Evolutionary conservation across 306 rosid species (phyloP), one percentile per base, ranked within the genome.

Genomic region (Hippophae gyantsensis): DNA sequence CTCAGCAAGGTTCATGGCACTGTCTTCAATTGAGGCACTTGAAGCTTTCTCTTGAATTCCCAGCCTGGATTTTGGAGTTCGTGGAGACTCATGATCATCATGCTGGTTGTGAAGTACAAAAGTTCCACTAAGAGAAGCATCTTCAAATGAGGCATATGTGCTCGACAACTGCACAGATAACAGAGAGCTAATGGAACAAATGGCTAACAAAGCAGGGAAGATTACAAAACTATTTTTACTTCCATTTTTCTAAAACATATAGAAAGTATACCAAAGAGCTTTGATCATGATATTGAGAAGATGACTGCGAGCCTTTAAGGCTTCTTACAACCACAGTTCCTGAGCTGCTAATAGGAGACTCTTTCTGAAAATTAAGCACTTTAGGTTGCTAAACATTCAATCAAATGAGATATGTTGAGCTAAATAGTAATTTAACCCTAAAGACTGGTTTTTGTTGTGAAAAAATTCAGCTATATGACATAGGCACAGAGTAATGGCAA

Each of bases 291-390:
- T 70, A 71, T 25, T 54, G 72, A 8, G 78, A 6, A 52, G 84
- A 72, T 68, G 86, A 63, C 47, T 72, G 75, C 51, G 85, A 76
- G 63, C 80, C 85, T 61, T 76, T 84, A 25, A 94, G 95, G 63
- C 95, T 79, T 76, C 97, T 89, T 67, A 88, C 71, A 58, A 93
- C 83, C 59, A 89, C 82, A 50, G 99, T 93, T 79, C 97, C 97
- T 13, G 89, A 73, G 64, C 86, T 95, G 62, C 88, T 84, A 10
- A 77, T 83, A 49, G 78, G 79, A 59, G 74, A 78, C 70, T 89
- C 95, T 63, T 83, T 94, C 99, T 93, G 86, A 60, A 73, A 74
- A 69, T 69, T 56, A 40, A 75, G 51, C 72, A 68, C 52, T 67
- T 70, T 65, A 64, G 52, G 68, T 50, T 41, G 62, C 72, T 47